phyloP scores from a whole-genome alignment of 306 rosid species.

The Mimosa pudica region DNA sequence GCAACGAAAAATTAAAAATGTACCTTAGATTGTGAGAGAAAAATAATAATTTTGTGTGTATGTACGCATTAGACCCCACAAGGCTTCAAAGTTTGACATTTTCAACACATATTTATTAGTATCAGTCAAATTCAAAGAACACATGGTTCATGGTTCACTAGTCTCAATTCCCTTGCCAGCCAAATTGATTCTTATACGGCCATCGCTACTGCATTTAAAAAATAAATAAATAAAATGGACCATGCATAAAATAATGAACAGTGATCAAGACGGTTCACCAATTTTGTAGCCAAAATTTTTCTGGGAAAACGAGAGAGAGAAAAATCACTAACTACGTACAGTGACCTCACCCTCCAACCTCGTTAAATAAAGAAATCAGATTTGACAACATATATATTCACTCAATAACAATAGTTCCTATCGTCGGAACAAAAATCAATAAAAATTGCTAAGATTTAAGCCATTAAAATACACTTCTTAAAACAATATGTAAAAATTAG shows the following conservation, averaged over 20 bases:
- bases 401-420: not conserved
- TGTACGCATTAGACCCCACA: not conserved
- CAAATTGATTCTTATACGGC: slow-evolving; percentile 18
- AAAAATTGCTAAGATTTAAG: no score
- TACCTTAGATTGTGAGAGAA: not conserved
- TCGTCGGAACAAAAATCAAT: no score
- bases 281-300: slow-evolving; percentile 53
- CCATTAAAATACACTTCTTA: no score
- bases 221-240: slow-evolving; percentile 11
- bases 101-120: slow-evolving; percentile 19
- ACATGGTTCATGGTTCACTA: slow-evolving; percentile 22
- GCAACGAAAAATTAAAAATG: slow-evolving; percentile 22
- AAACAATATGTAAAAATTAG: no score
- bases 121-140: slow-evolving; percentile 33
- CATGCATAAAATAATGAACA: slow-evolving; percentile 39
- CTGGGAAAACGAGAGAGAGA: slow-evolving; percentile 39
- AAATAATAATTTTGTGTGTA: not conserved
- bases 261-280: slow-evolving; percentile 50
- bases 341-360: slow-evolving; percentile 40
- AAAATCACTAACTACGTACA: slow-evolving; percentile 53
- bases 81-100: slow-evolving; percentile 17
- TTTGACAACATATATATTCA: slow-evolving; percentile 37
- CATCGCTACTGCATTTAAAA: slow-evolving; percentile 26
- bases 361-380: slow-evolving; percentile 41
- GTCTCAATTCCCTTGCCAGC: slow-evolving; percentile 3